Evolutionary conservation across 2,329 filamentous ascomycete genomes (phyloP).

Genomic region (Sclerotinia sclerotiorum): DNA sequence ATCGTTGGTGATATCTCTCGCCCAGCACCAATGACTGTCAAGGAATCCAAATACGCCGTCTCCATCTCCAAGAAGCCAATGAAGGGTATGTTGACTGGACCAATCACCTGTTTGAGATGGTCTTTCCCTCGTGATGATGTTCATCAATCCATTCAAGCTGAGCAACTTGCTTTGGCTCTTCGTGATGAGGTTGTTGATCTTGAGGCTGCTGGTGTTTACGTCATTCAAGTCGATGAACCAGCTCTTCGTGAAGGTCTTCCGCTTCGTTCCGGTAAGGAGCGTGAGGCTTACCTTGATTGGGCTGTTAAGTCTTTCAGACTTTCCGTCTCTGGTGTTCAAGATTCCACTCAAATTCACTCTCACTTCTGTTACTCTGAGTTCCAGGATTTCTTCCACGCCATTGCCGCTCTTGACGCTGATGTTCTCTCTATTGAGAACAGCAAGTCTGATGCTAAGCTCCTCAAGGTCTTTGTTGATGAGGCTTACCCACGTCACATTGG

Average conservation of each 20-base stretch:
- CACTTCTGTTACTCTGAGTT: constrained; percentile 99
- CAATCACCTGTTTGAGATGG: constrained; percentile 98
- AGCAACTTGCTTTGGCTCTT: constrained; percentile 97
- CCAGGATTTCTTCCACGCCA: constrained; percentile 99
- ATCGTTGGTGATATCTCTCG: constrained; percentile 98
- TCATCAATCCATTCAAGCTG: constrained; percentile 97
- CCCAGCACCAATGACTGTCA: constrained; percentile 96
- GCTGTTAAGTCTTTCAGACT: constrained; percentile 98
- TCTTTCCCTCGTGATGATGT: constrained; percentile 99
- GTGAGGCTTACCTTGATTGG: constrained; percentile 95
- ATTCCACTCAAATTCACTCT: constrained; percentile 98
- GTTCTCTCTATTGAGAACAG: constrained; percentile 99
- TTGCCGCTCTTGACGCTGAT: constrained; percentile 95
- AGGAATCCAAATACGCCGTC: constrained; percentile 99
- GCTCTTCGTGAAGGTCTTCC: constrained; percentile 99
- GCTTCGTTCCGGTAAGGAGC: constrained; percentile 89
- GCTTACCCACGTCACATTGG: constrained; percentile 98
- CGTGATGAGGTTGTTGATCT: constrained; percentile 98
- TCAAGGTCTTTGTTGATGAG: constrained; percentile 97
- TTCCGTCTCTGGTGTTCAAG: constrained; percentile 85
- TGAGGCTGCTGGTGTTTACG: constrained; percentile 91
- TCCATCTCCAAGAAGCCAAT: constrained; percentile 97
- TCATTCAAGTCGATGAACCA: constrained; percentile 99
- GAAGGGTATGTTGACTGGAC: constrained; percentile 99
- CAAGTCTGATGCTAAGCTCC: constrained; percentile 99